Evolutionary conservation across 495 filamentous ascomycete species (phyloP), one percentile per base, ranked within the genome.

Genomic region (Xylaria castorea): DNA sequence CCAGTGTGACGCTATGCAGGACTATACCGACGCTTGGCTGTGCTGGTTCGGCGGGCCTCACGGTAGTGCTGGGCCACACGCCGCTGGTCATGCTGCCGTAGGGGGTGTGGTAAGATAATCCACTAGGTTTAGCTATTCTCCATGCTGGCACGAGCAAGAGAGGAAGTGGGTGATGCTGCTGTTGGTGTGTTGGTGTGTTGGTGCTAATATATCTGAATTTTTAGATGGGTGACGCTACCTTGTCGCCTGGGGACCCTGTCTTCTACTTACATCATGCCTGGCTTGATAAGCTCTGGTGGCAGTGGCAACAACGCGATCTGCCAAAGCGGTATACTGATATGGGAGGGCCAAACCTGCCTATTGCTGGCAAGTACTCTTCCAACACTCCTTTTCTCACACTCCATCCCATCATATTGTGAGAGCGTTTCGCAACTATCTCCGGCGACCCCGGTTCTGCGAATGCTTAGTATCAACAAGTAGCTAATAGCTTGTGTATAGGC

Each of bases 201-300:
- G 12, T 40, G 36, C 67, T 75, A 5, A 73, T 55, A 22, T 50
- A 22, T 27, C n/a, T 3, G 27, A 32, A 61, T 60, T 42, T 62
- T 5, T 44, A 82, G 81, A 82, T 83, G 80, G 27, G 74, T 14
- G 76, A 82, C 36, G 48, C 72, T 16, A 67, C 73, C 71, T 63
- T 74, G 25, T 76, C 73, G 46, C 80, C 80, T 12, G 80, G 79
- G 18, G 87, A 89, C 68, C 86, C 86, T n/a, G 73, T 84, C 0
- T 89, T 89, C 71, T 85, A 82, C 67, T 76, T 88, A 27, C 86
- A 89, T 67, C 86, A 88, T 74, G 78, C 78, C 9, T 85, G 83
- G 77, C 78, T 89, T 9, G 87, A 88, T 74, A 82, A 83, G 20
- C 22, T 88, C 25, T 89, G 86, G 85, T 80, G 80, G 77, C 68